Evolutionary conservation across 768 basidiomycete species (phyloP).

Genomic region (Sporobolomyces roseus): DNA sequence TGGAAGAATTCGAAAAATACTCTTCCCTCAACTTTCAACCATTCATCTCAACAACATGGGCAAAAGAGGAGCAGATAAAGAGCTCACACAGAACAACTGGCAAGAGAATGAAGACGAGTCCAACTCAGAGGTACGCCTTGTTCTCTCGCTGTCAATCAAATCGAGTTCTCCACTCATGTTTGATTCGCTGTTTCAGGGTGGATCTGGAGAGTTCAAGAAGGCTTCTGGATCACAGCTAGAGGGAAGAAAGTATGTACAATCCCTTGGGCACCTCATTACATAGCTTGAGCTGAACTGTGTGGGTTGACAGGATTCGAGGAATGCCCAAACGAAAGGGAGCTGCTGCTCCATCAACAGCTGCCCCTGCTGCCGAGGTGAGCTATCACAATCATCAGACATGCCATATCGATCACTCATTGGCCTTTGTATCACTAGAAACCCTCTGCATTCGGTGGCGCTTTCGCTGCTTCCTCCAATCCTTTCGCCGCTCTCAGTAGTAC

Average conservation of each 20-base stretch:
- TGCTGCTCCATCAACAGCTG: background rate
- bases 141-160: too few species aligned
- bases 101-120: slow-evolving; percentile 28
- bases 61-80: slow-evolving; percentile 38
- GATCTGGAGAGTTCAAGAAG: slow-evolving; percentile 25
- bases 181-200: background rate
- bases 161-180: background rate
- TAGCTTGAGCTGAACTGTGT: too few species aligned
- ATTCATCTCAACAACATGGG: slow-evolving; percentile 15
- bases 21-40: background rate
- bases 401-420: background rate
- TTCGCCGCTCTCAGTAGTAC: slow-evolving; percentile 3
- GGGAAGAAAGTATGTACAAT: slow-evolving; percentile 23
- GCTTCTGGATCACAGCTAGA: slow-evolving; percentile 1
- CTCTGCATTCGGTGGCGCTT: slow-evolving; percentile 10
- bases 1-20: background rate
- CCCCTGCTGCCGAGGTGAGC: slow-evolving; percentile 2
- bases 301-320: slow-evolving; percentile 23
- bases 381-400: background rate
- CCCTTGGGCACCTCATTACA: background rate
- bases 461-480: slow-evolving; percentile 3
- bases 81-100: slow-evolving; percentile 38
- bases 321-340: slow-evolving; percentile 30
- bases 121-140: slow-evolving; percentile 9
- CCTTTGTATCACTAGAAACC: slow-evolving; percentile 10